Percentiles rank a stretch among this genome's conserved stretches.
Conservation (phyloP, 129 eudicot species). For the Tagetes patula region DNA sequence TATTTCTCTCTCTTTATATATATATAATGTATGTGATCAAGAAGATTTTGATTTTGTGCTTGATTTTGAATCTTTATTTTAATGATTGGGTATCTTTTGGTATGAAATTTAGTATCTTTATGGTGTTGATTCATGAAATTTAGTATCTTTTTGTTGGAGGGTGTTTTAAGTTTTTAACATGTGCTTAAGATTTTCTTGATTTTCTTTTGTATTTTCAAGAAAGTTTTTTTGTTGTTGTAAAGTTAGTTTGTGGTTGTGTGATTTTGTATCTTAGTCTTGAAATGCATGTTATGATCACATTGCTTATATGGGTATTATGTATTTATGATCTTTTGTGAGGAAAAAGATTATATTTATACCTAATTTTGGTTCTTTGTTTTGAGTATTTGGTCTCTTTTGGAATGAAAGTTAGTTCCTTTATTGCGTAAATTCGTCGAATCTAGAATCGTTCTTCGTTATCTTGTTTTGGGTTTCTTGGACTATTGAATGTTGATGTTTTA, state of each 20-base stretch:
- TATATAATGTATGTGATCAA: conserved; percentile 31
- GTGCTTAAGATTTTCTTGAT: conserved; percentile 20
- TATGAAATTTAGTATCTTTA: conserved; percentile 14
- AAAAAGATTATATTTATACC: no score
- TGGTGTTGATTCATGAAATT: conserved; percentile 14
- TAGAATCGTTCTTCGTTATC: conserved; percentile 23
- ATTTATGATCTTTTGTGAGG: conserved; percentile 7
- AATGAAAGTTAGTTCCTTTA: no score
- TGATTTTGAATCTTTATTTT: conserved; percentile 4
- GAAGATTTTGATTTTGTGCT: conserved; percentile 16
- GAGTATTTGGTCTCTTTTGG: no score
- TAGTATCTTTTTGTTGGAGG: no score
- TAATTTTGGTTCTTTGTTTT: no score
- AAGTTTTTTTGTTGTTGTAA: neutral
- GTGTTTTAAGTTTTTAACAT: neutral
- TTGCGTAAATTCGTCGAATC: neutral
- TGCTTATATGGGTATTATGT: conserved; percentile 12
- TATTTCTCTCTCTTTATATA: conserved; percentile 27
- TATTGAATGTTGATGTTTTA: conserved; percentile 10
- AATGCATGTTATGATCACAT: conserved; percentile 20
- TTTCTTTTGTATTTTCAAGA: conserved; percentile 17
- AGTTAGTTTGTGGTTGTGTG: no score
- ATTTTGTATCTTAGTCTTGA: neutral
- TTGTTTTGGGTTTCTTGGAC: conserved; percentile 13
- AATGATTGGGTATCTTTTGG: conserved; percentile 6